Base-by-base conservation (phyloP, 495 filamentous ascomycete species). In the Aspergillus indologenus region DNA sequence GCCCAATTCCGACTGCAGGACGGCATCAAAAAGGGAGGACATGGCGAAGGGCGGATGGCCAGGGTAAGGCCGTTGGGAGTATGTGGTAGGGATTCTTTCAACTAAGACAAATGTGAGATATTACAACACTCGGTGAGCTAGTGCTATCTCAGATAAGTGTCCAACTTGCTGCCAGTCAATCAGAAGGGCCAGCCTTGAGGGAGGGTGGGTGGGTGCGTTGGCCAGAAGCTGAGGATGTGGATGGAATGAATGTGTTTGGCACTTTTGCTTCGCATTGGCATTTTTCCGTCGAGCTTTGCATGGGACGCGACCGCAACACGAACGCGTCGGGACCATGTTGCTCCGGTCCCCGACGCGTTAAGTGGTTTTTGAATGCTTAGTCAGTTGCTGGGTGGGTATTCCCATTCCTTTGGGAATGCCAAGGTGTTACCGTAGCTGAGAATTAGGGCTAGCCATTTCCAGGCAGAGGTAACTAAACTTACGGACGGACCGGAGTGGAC, bases 21-120 rank as follows among this genome's bases (percentile, higher is more conserved):
- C 72, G 60, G 78, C 77, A 64, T 82, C 79, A 44, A 81, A 77
- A 15, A 81, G 69, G 65, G 79, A 79, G 62, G 80, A 80, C 80
- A 83, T 83, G 62, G 57, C 65, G 65, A 56, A 56, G 59, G 61
- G 63, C 57, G 48, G 22, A 61, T 46, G 66, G 70, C 69, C 66
- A 49, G 49, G 45, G 45, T 54, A 58, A 46, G 67, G 67, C 68
- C 65, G 62, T 21, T 34, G 45, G 26, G 51, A 56, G 47, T 29
- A 44, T 31, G 47, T 14, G 14, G n/a, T 34, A 45, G 26, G 9
- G 24, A 18, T 52, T n/a, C 21, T 59, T 29, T 18, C 52, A 34
- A 17, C 0, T 23, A 22, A 31, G n/a, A 22, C 11, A 6, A 49
- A 23, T 17, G 43, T 22, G 43, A 3, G n/a, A 9, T 31, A 18